phyloP scores from a whole-genome alignment of 805 yeast species.

The Pichia cabralensis region DNA sequence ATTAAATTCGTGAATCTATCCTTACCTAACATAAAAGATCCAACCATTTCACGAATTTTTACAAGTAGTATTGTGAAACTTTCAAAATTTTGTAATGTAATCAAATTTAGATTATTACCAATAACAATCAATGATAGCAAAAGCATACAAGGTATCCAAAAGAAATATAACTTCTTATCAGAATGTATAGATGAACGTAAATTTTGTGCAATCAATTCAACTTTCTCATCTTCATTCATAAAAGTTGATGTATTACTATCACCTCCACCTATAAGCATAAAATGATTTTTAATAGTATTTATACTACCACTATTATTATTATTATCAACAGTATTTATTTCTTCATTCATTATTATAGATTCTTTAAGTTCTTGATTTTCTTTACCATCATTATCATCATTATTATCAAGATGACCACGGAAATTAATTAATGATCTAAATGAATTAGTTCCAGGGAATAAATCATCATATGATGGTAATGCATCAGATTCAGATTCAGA shows the following conservation, averaged over 20 bases:
- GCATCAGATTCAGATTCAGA: constrained; percentile 29
- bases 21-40: constrained; percentile 42
- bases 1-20: constrained; percentile 25
- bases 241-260: not conserved
- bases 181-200: constrained; percentile 42
- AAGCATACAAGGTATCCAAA: constrained; percentile 79
- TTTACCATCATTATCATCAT: constrained; percentile 4
- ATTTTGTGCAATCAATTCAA: constrained; percentile 17
- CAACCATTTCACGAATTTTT: constrained; percentile 33
- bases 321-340: not conserved
- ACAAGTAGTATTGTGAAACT: constrained; percentile 25
- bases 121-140: constrained; percentile 36
- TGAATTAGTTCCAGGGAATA: constrained; percentile 47
- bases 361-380: not conserved
- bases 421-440: constrained; percentile 22
- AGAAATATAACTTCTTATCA: constrained; percentile 78
- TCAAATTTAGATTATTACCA: constrained; percentile 20
- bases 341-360: not conserved
- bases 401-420: constrained; percentile 15
- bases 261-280: too few relatives aligned
- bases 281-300: too few relatives aligned
- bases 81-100: constrained; percentile 15
- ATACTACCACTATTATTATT: not conserved
- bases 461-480: constrained; percentile 66
- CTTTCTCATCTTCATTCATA: constrained; percentile 1